A percentile compares a stretch with the other conserved stretches of the same genome.
Evolutionary conservation across 1,284 basidiomycete species (phyloP).

Genomic region (Fomitopsis palustris): DNA sequence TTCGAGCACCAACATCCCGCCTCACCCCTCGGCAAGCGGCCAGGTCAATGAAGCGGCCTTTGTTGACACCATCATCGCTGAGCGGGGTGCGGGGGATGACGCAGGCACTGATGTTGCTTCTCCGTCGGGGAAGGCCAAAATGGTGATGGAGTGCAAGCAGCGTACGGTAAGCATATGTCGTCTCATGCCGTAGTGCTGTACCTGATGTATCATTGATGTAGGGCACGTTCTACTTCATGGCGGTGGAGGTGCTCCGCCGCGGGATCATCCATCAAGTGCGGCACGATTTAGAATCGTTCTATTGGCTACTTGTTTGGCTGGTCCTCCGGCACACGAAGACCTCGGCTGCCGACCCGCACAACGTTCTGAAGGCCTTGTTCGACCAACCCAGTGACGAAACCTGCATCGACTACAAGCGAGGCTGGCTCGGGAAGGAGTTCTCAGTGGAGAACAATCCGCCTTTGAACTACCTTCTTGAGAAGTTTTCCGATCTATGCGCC

Average conservation of each 20-base stretch:
- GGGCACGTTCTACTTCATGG: constrained; percentile 13
- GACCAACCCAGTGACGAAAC: no score
- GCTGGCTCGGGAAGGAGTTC: no score
- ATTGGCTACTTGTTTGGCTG: constrained; percentile 16
- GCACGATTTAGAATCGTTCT: constrained; percentile 17
- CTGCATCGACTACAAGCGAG: no score
- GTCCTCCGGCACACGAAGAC: constrained; percentile 12
- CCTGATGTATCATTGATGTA: neutral
- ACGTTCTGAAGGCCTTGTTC: no score
- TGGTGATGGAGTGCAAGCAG: no score
- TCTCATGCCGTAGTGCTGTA: neutral
- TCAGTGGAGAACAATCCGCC: neutral
- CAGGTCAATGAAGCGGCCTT: no score
- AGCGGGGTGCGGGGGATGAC: no score
- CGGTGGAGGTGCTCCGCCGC: neutral
- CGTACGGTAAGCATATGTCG: neutral
- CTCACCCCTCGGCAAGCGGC: no score
- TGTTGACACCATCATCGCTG: no score
- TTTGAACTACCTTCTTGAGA: neutral
- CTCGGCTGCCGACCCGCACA: no score
- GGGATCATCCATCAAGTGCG: neutral
- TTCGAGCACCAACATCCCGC: constrained; percentile 7
- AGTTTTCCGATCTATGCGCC: neutral
- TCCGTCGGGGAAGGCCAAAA: no score
- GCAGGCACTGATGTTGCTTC: no score